Evolutionary conservation across 305 asterid species (phyloP).

Genomic region (Rubia tinctorum): DNA sequence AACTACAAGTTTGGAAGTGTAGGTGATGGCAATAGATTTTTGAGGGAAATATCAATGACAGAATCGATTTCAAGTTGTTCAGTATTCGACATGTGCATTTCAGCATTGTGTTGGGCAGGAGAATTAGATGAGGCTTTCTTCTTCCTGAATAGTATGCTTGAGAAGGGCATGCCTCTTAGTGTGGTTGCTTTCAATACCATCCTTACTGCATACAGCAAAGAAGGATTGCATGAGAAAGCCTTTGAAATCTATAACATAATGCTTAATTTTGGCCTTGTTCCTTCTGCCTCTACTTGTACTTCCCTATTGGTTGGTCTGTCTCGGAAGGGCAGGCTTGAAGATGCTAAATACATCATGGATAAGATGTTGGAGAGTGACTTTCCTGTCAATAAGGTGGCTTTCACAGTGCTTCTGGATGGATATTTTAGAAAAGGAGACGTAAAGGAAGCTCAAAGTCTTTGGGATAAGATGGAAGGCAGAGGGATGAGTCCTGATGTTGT

Average conservation of each 20-base stretch:
- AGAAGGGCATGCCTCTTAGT: conserved; percentile 64
- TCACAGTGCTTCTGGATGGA: conserved; percentile 78
- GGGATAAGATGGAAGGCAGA: conserved; percentile 73
- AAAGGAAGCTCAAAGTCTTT: conserved; percentile 58
- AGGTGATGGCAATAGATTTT: conserved; percentile 41
- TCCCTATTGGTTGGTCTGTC: conserved; percentile 75
- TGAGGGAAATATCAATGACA: conserved; percentile 44
- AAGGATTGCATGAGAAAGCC: conserved; percentile 60
- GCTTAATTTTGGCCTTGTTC: conserved; percentile 60
- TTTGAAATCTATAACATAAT: conserved; percentile 65
- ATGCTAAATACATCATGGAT: conserved; percentile 57
- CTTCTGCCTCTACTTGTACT: conserved; percentile 77
- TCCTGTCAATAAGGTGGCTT: conserved; percentile 58
- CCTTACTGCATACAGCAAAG: conserved; percentile 72
- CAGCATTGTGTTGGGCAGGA: conserved; percentile 79
- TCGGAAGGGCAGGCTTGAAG: conserved; percentile 57
- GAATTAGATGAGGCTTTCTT: conserved; percentile 67
- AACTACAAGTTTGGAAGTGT: conserved; percentile 71
- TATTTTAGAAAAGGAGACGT: conserved; percentile 69
- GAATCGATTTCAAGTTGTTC: conserved; percentile 43
- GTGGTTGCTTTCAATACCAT: conserved; percentile 72
- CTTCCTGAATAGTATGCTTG: conserved; percentile 57
- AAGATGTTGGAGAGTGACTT: conserved; percentile 64
- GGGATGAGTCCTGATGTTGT: conserved; percentile 88
- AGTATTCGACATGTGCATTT: conserved; percentile 51